phyloP scores from a whole-genome alignment of 2,329 filamentous ascomycete species.

The Fusarium caatingaense region DNA sequence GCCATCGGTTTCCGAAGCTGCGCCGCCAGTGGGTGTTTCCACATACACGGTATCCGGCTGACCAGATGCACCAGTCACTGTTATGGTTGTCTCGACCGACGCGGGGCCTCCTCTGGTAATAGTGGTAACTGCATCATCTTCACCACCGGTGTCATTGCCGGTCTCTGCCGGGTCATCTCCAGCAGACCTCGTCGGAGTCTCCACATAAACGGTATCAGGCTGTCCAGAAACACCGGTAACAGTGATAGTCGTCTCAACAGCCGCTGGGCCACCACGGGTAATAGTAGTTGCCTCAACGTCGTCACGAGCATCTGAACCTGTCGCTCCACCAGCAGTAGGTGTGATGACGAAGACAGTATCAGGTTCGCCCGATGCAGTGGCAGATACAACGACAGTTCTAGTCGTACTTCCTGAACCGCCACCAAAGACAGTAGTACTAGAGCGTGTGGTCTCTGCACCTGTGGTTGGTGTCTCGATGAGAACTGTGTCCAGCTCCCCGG shows the following conservation, averaged over 20 bases:
- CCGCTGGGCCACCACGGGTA: neutral
- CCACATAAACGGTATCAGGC: neutral
- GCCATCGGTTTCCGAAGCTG: too few relatives aligned
- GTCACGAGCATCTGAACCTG: neutral
- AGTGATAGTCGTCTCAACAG: neutral
- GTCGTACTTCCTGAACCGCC: conserved; percentile 1
- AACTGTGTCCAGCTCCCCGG: conserved; percentile 8
- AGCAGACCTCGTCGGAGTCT: neutral
- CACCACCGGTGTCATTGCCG: too few relatives aligned
- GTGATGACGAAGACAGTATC: conserved; percentile 16
- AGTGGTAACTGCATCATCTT: neutral
- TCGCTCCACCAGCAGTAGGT: neutral
- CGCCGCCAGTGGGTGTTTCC: neutral
- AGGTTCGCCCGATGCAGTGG: neutral
- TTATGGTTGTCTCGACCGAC: neutral
- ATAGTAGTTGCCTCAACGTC: neutral
- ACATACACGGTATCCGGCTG: neutral
- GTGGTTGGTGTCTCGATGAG: conserved; percentile 20
- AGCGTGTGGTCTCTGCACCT: fast-evolving
- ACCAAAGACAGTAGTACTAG: conserved; percentile 4
- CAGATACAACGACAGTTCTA: neutral
- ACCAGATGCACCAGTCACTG: neutral
- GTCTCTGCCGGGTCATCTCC: too few relatives aligned
- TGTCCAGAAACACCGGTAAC: neutral
- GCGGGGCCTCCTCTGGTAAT: neutral